phyloP scores from a whole-genome alignment of 1,284 basidiomycete species.

The Exsudoporus floridanus region DNA sequence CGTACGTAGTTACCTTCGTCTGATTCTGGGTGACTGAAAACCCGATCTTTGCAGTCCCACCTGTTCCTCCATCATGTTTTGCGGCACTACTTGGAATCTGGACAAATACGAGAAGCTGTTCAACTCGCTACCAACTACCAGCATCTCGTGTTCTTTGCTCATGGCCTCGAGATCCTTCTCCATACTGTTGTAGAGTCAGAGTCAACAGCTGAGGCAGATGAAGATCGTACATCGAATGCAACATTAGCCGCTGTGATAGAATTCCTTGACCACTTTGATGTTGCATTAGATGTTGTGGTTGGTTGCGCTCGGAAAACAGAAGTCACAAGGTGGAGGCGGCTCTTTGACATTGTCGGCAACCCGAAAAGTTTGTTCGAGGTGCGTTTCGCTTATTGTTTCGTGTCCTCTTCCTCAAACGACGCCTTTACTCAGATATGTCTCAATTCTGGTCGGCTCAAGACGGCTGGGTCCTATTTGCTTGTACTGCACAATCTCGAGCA shows the following conservation, averaged over 20 bases:
- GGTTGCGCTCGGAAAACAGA: constrained; percentile 98
- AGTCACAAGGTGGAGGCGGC: constrained; percentile 82
- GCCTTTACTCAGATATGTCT: constrained; percentile 66
- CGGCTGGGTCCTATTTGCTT: constrained; percentile 90
- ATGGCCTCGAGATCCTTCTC: constrained; percentile 91
- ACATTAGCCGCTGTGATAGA: constrained; percentile 73
- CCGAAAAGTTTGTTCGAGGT: constrained; percentile 92
- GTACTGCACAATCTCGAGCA: constrained; percentile 94
- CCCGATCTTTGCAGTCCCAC: constrained; percentile 64
- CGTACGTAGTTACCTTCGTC: constrained; percentile 45
- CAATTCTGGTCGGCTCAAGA: constrained; percentile 71
- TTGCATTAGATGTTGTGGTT: constrained; percentile 89
- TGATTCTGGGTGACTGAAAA: constrained; percentile 1
- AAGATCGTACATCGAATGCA: constrained; percentile 29
- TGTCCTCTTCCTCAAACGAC: constrained; percentile 1
- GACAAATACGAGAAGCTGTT: constrained; percentile 78
- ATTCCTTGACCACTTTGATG: constrained; percentile 94
- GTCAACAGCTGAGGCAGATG: constrained; percentile 39
- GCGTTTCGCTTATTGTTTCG: constrained; percentile 15
- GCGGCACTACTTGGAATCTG: constrained; percentile 75
- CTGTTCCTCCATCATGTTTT: constrained; percentile 94
- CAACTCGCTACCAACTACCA: constrained; percentile 86
- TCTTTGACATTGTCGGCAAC: constrained; percentile 90
- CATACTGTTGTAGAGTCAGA: constrained; percentile 96
- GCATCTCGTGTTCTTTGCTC: constrained; percentile 88